Evolutionary conservation across 345 rosid genomes (phyloP), one percentile per base, ranked within the genome.

Genomic region (Cardiospermum halicacabum): DNA sequence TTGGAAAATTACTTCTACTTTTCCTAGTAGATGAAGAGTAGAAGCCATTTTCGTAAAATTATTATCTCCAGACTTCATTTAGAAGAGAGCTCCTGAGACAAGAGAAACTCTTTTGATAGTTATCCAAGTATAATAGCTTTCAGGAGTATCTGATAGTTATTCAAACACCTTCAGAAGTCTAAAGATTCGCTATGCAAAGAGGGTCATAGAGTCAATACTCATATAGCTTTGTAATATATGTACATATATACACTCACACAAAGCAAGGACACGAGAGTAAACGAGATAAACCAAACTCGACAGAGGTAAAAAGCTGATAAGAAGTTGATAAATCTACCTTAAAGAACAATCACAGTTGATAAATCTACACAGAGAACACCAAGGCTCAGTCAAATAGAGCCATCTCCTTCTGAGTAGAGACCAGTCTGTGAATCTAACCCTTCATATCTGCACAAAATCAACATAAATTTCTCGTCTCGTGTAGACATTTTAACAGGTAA

Each of bases 401-500:
- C 28, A 83, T 87, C 72, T 93, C 92, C 62, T 82, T 79, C n/a
- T 12, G 88, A 65, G 42, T 81, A 80, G 1, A 94, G 82, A 3
- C 92, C 97, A 0, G 83, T 74, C 78, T 91, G 91, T 21, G 86
- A 67, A 7, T 84, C 88, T 50, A 89, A 84, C 76, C 97, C 80
- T 83, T 85, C 89, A 89, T 83, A 81, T 79, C 96, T 87, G 66
- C 27, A 71, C 32, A 22, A 16, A 47, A 47, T 7, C 51, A 21
- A 18, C 1, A 47, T 18, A 47, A 47, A 18, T 47, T 1, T 3
- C n/a, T n/a, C n/a, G n/a, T n/a, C n/a, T n/a, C n/a, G n/a, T n/a
- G n/a, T n/a, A n/a, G n/a, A n/a, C n/a, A n/a, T n/a, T n/a, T n/a
- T n/a, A 24, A 13, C 7, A 27, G 15, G 0, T 22, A 28, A 54